These are phyloP conservation scores for Linum usitatissimum DNA, from an alignment of 345 rosid species.

Conservation along the genomic window DNA sequence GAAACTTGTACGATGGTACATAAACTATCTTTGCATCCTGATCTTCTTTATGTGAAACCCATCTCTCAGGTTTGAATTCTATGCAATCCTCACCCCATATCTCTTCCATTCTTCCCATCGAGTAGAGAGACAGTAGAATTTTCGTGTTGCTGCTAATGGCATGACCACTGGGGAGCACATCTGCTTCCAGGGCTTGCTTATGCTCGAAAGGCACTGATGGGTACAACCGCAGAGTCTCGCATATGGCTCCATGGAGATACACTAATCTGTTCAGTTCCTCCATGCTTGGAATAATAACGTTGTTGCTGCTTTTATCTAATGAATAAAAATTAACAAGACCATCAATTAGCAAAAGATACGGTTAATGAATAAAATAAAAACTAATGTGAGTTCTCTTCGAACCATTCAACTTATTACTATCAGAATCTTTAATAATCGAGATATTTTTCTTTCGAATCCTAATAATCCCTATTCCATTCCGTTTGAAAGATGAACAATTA, in stretches of 20 bases:
- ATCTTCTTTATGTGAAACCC: constrained; percentile 24
- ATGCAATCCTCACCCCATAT: constrained; percentile 35
- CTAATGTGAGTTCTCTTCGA: too few relatives aligned
- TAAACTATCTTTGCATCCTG: constrained; percentile 1
- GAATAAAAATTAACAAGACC: too few relatives aligned
- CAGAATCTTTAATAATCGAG: too few relatives aligned
- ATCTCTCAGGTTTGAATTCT: constrained; percentile 36
- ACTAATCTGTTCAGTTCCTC: constrained; percentile 26
- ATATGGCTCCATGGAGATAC: constrained; percentile 33
- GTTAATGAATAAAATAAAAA: too few relatives aligned
- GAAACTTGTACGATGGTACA: constrained; percentile 18
- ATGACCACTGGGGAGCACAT: constrained; percentile 43
- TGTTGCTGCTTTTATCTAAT: neutral
- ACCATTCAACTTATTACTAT: too few relatives aligned
- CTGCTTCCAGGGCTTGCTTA: constrained; percentile 22
- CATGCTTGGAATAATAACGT: constrained; percentile 11
- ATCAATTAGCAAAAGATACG: too few relatives aligned
- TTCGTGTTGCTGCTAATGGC: constrained; percentile 16
- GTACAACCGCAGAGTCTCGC: constrained; percentile 34
- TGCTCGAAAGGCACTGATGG: constrained; percentile 35
- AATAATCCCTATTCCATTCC: too few relatives aligned
- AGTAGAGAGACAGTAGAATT: constrained; percentile 20
- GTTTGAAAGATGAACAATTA: too few relatives aligned
- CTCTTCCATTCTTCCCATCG: constrained; percentile 29
- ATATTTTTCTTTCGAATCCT: too few relatives aligned